Evolutionary conservation across 495 filamentous ascomycete genomes (phyloP).

Genomic region (Penicillium longicatenatum): DNA sequence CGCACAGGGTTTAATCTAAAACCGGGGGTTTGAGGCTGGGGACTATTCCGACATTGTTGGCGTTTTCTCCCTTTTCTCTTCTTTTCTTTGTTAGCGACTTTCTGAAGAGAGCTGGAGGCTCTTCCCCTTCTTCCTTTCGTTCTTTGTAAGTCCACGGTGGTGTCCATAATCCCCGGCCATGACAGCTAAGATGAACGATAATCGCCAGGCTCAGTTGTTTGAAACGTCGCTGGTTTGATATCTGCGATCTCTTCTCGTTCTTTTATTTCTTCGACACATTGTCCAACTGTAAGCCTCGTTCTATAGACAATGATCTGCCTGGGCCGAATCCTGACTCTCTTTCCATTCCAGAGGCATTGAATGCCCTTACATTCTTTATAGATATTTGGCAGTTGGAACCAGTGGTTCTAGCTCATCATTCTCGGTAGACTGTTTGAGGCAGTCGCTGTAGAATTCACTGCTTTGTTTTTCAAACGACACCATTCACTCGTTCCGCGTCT

Average conservation of each 20-base stretch:
- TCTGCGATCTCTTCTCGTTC: conserved; percentile 24
- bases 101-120: conserved; percentile 30
- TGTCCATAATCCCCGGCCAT: not conserved
- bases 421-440: not conserved
- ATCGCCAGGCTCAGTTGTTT: conserved; percentile 11
- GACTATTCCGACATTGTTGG: not conserved
- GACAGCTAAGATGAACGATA: not conserved
- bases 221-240: conserved; percentile 34
- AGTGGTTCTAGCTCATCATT: conserved; percentile 13
- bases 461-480: conserved; percentile 14
- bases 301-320: not conserved
- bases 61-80: conserved; percentile 12
- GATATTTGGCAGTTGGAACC: conserved; percentile 18
- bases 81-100: conserved; percentile 15
- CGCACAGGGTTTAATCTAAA: conserved; percentile 6
- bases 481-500: conserved; percentile 11
- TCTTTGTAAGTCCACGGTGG: not conserved
- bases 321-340: conserved; percentile 2
- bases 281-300: conserved; percentile 14
- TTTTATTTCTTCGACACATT: conserved; percentile 8
- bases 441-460: not conserved
- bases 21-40: not conserved
- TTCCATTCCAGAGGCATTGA: conserved; percentile 38
- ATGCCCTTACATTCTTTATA: conserved; percentile 36
- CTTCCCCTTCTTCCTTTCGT: conserved; percentile 5